A percentile compares a stretch with the other conserved stretches of the same genome.
Conservation (phyloP, 768 basidiomycete species). For the Udeniomyces megalosporus region DNA sequence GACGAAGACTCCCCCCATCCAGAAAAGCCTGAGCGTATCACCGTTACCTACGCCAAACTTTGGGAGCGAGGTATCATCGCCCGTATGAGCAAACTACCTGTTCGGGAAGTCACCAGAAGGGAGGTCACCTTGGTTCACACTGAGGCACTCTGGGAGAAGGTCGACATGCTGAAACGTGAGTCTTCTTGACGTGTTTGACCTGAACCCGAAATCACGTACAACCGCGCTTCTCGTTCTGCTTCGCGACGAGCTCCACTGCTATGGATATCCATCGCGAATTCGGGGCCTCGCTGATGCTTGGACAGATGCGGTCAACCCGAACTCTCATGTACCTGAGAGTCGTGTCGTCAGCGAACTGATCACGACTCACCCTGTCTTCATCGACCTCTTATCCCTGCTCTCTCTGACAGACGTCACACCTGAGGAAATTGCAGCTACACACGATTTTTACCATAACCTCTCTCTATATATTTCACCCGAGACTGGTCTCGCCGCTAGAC, state of each 20-base stretch:
- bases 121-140: constrained; percentile 83
- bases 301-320: too few relatives aligned
- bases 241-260: too few relatives aligned
- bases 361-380: not conserved
- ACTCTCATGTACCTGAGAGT: too few relatives aligned
- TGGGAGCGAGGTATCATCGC: constrained; percentile 42
- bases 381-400: not conserved
- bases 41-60: constrained; percentile 52
- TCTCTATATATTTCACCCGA: constrained; percentile 81
- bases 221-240: too few relatives aligned
- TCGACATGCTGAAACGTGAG: constrained; percentile 32
- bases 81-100: constrained; percentile 62
- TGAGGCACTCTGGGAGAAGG: constrained; percentile 80
- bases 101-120: constrained; percentile 52
- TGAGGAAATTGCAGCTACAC: constrained; percentile 58
- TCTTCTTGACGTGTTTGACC: too few relatives aligned
- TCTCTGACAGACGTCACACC: constrained; percentile 46
- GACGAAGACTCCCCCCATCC: constrained; percentile 39
- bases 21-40: constrained; percentile 60
- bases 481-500: constrained; percentile 65
- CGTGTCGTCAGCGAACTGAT: too few relatives aligned
- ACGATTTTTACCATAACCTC: constrained; percentile 69
- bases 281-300: too few relatives aligned
- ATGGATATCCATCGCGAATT: too few relatives aligned
- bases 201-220: too few relatives aligned